Conservation (phyloP, 148 eudicot genomes). For the Pouteria glomerata region DNA sequence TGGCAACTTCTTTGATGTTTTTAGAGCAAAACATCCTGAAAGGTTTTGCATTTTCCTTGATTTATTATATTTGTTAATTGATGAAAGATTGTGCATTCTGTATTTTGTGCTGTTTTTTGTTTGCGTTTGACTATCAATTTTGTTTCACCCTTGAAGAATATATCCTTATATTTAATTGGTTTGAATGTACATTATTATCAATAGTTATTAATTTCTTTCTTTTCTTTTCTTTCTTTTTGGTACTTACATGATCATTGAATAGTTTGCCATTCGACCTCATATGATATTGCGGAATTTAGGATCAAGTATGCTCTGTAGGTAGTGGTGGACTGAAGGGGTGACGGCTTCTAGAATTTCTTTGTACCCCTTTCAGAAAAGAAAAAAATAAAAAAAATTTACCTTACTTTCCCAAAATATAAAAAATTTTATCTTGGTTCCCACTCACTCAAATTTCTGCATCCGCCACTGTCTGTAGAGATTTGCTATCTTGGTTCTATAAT, state of each 20-base stretch:
- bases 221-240: neutral
- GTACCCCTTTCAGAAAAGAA: too few species aligned
- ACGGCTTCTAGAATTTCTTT: too few species aligned
- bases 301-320: too few species aligned
- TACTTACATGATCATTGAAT: neutral
- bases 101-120: neutral
- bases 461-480: neutral
- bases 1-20: constrained; percentile 68
- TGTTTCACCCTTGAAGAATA: neutral
- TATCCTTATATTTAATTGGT: neutral
- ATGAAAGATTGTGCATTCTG: neutral
- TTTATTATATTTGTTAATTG: neutral
- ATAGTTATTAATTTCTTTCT: neutral
- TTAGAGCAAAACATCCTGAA: constrained; percentile 26
- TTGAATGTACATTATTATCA: neutral
- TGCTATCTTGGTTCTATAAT: neutral
- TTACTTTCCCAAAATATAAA: too few species aligned
- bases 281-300: neutral
- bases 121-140: neutral
- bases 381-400: too few species aligned
- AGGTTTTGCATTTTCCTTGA: constrained; percentile 16
- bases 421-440: too few species aligned
- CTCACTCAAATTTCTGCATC: too few species aligned
- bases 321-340: too few species aligned
- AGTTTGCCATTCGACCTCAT: neutral